phyloP scores from a whole-genome alignment of 331 rosid species.

The Rosa hybrid region DNA sequence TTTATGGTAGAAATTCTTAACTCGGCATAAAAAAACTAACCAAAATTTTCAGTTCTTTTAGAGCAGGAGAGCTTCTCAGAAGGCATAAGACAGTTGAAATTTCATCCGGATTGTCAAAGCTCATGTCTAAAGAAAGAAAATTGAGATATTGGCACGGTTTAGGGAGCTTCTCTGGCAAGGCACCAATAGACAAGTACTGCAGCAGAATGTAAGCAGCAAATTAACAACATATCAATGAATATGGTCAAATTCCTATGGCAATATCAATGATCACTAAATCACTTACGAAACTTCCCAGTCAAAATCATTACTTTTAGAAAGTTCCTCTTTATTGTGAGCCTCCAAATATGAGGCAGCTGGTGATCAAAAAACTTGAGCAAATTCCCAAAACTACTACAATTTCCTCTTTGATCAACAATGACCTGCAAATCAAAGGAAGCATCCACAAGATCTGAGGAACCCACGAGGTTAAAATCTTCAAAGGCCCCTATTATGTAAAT shows the following conservation, averaged over 20 bases:
- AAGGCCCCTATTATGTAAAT: background rate
- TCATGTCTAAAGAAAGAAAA: background rate
- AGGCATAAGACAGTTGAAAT: background rate
- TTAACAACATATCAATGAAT: background rate
- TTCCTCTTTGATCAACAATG: constrained; percentile 26
- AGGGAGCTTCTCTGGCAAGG: background rate
- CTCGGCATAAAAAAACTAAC: background rate
- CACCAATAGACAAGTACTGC: background rate
- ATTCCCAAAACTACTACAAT: constrained; percentile 33
- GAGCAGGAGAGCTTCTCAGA: background rate
- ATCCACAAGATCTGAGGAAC: constrained; percentile 38
- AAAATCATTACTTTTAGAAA: background rate
- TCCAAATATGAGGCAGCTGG: constrained; percentile 37
- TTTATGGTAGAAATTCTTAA: background rate
- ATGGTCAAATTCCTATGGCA: background rate
- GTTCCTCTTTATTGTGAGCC: constrained; percentile 26
- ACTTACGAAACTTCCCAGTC: background rate
- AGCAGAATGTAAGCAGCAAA: background rate
- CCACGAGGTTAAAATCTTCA: constrained; percentile 42
- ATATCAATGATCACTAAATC: background rate
- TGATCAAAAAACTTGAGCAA: constrained; percentile 46
- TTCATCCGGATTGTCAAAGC: background rate
- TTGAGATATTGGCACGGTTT: background rate
- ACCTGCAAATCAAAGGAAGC: constrained; percentile 18
- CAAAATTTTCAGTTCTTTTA: background rate